Evolutionary conservation across 768 basidiomycete species (phyloP).

Genomic region (Dictyophora rubrovolvata): DNA sequence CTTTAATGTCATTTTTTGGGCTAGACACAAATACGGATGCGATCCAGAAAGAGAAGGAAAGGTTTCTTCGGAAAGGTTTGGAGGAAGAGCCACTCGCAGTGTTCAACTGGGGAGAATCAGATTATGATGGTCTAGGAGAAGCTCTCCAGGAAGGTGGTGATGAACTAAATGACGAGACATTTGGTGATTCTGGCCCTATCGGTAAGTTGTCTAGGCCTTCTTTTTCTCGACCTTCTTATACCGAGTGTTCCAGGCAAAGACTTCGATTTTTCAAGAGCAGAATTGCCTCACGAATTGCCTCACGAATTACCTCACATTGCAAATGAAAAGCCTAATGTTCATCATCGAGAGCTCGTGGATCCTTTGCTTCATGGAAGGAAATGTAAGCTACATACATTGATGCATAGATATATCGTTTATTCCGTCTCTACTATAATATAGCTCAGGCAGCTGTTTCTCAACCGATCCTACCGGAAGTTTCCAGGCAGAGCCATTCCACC

Average conservation of each 20-base stretch:
- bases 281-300: constrained; percentile 25
- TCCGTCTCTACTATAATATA: not conserved
- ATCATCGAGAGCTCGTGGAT: not conserved
- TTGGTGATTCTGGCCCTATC: constrained; percentile 60
- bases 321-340: not conserved
- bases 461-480: constrained; percentile 63
- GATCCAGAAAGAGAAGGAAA: constrained; percentile 54
- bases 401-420: not conserved
- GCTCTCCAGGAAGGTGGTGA: constrained; percentile 82
- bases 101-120: constrained; percentile 87
- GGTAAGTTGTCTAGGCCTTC: constrained; percentile 41
- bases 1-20: constrained; percentile 76
- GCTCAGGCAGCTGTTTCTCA: not conserved
- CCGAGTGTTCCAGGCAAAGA: constrained; percentile 56
- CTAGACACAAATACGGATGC: constrained; percentile 42
- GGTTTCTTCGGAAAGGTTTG: constrained; percentile 35
- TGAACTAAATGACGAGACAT: constrained; percentile 95
- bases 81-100: constrained; percentile 73
- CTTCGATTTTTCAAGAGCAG: constrained; percentile 70
- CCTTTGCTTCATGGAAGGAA: constrained; percentile 2
- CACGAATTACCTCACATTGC: constrained; percentile 6
- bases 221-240: constrained; percentile 7
- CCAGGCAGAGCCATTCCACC: constrained; percentile 55
- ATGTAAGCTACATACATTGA: not conserved
- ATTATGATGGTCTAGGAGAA: constrained; percentile 84